These are phyloP conservation scores for Russula ochroleuca DNA, from an alignment of 768 basidiomycete species.

Conservation along the genomic window DNA sequence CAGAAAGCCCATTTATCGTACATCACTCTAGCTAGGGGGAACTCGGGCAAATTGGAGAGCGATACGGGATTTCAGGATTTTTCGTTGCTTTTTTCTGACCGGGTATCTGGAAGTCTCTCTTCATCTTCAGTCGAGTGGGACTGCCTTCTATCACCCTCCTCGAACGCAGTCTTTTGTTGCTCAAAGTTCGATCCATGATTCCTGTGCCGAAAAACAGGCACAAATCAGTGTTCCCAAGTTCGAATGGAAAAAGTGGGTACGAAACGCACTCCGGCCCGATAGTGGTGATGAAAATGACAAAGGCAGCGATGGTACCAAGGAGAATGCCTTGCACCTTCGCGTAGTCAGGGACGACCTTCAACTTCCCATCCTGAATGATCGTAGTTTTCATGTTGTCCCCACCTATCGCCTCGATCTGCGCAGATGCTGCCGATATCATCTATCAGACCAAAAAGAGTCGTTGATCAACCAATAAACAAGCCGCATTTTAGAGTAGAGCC, in stretches of 20 bases:
- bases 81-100: not conserved
- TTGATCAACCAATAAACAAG: not conserved
- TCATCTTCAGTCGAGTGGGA: not conserved
- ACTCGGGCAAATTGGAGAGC: too few relatives aligned
- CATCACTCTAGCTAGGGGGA: too few relatives aligned
- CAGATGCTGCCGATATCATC: constrained; percentile 45
- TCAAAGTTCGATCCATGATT: constrained; percentile 64
- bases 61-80: constrained; percentile 7
- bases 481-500: not conserved
- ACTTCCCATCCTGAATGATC: constrained; percentile 31
- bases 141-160: constrained; percentile 59
- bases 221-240: constrained; percentile 1
- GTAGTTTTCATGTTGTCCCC: constrained; percentile 39
- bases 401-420: constrained; percentile 50
- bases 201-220: constrained; percentile 15
- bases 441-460: constrained; percentile 10
- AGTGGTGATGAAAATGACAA: constrained; percentile 68
- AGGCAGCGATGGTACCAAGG: constrained; percentile 76
- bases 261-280: constrained; percentile 70
- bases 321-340: constrained; percentile 78
- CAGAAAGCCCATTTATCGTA: constrained; percentile 7
- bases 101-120: not conserved
- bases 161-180: constrained; percentile 71
- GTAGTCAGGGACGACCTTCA: constrained; percentile 41
- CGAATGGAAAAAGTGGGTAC: not conserved